phyloP scores from a whole-genome alignment of 495 filamentous ascomycete genomes.

The Tuber calosporum region DNA sequence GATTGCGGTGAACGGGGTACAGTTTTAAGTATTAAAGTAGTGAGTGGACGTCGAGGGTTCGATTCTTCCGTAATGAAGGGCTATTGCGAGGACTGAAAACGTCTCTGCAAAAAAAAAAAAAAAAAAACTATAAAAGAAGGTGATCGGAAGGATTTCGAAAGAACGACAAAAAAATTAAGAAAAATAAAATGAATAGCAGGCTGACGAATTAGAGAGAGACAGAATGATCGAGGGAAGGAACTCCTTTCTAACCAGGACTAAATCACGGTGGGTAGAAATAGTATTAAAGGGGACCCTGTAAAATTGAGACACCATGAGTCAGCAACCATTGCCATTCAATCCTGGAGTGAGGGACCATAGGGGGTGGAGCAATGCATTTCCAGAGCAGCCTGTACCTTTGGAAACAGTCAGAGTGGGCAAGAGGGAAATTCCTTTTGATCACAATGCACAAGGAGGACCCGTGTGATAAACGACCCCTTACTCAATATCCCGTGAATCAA shows the following conservation, averaged over 20 bases:
- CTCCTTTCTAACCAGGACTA: conserved; percentile 32
- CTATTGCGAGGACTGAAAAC: conserved; percentile 33
- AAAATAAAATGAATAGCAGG: conserved; percentile 31
- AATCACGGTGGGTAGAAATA: conserved; percentile 33
- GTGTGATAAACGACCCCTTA: conserved; percentile 37
- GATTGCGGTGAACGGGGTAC: conserved; percentile 45
- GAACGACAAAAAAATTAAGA: conserved; percentile 34
- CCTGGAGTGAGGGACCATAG: conserved; percentile 31
- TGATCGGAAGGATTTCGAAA: conserved; percentile 41
- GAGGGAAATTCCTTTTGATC: conserved; percentile 38
- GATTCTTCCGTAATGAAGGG: conserved; percentile 41
- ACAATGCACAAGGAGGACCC: conserved; percentile 37
- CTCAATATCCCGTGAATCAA: conserved; percentile 34
- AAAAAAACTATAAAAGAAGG: conserved; percentile 32
- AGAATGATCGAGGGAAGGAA: conserved; percentile 34
- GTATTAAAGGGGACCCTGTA: conserved; percentile 34
- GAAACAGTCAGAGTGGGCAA: conserved; percentile 34
- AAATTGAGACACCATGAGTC: conserved; percentile 23
- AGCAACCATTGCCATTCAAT: conserved; percentile 33
- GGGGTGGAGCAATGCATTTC: conserved; percentile 30
- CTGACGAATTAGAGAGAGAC: conserved; percentile 36
- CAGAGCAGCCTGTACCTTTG: conserved; percentile 33
- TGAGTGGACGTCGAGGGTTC: conserved; percentile 41
- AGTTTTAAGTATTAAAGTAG: conserved; percentile 28
- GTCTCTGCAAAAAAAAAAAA: conserved; percentile 33